phyloP scores from a whole-genome alignment of 73 alveolate genomes.

The Paraurostyla sp. region DNA sequence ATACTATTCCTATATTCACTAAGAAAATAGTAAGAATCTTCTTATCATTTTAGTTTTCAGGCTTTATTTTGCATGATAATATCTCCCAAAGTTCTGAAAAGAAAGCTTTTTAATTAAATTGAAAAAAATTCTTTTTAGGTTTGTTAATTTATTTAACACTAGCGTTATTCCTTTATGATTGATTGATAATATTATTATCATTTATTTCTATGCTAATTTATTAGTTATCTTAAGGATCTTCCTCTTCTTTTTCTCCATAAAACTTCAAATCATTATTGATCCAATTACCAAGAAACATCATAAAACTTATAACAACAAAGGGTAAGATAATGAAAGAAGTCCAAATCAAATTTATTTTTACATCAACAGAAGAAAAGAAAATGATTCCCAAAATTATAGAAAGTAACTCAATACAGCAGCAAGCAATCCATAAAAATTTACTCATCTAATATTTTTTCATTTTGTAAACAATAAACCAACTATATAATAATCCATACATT shows the following conservation, averaged over 20 bases:
- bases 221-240: not conserved
- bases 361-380: not conserved
- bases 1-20: not conserved
- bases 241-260: not conserved
- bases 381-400: not conserved
- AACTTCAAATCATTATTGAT: conserved; percentile 13
- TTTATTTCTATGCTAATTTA: not conserved
- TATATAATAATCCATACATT: not conserved
- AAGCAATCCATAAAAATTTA: not conserved
- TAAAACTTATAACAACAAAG: not conserved
- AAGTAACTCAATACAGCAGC: not conserved
- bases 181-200: not conserved
- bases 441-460: not conserved
- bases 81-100: conserved; percentile 4
- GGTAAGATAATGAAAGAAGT: conserved; percentile 41
- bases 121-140: not conserved
- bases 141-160: not conserved
- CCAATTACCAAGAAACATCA: conserved; percentile 38
- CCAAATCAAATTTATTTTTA: not conserved
- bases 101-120: not conserved
- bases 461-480: conserved; percentile 10
- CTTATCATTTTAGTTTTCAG: not conserved
- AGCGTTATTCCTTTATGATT: not conserved
- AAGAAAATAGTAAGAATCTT: not conserved
- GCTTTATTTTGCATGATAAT: not conserved